phyloP scores from a whole-genome alignment of 345 rosid genomes.

The Brassica nigra region DNA sequence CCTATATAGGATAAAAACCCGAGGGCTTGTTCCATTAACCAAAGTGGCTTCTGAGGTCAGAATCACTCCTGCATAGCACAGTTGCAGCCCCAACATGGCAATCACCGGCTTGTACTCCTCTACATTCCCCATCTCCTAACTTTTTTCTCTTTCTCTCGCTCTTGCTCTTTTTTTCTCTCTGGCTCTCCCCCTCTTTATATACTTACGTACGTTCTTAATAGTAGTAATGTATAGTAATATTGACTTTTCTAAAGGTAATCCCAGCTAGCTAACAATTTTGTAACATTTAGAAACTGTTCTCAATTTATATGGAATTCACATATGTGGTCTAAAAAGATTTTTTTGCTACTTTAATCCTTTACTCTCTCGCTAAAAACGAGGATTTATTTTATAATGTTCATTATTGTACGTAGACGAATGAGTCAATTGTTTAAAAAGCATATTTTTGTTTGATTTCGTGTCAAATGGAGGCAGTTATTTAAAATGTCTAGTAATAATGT shows the following conservation, averaged over 20 bases:
- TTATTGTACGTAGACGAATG: background rate
- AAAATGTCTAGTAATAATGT: too few relatives aligned
- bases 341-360: too few relatives aligned
- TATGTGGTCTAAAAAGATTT: too few relatives aligned
- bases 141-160: background rate
- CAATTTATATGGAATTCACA: background rate
- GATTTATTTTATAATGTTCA: background rate
- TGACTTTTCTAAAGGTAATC: background rate
- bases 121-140: conserved; percentile 31
- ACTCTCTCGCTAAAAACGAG: background rate
- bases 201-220: background rate
- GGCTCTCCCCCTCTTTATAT: background rate
- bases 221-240: background rate
- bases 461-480: background rate
- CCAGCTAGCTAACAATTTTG: background rate
- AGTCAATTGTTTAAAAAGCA: background rate
- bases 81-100: conserved; percentile 40
- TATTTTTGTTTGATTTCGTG: background rate
- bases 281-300: background rate
- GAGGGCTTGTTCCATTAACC: conserved; percentile 43
- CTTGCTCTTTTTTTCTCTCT: background rate
- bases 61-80: conserved; percentile 42
- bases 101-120: conserved; percentile 43
- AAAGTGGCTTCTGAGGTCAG: conserved; percentile 39
- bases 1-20: conserved; percentile 38